Base-by-base conservation (phyloP, 1,284 basidiomycete species). In the Tausonia pullulans region DNA sequence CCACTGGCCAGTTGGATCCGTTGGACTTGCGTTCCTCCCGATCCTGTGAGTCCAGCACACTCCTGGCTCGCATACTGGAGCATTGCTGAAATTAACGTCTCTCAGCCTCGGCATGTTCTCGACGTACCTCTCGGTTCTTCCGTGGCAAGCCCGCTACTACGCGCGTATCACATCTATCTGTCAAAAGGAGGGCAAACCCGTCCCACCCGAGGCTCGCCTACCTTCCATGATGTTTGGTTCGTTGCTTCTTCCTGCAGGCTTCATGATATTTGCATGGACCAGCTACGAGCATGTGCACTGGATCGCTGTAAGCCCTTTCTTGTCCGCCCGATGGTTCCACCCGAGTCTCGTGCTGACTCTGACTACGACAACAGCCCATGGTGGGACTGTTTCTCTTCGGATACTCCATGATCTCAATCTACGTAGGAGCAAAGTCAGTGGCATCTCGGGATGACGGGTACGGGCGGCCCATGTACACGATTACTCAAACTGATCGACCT, bases 261-360 rank as follows among this genome's bases (percentile, higher is more conserved):
- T 72, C 11, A 70, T 74, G 64, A 69, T 70, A 50, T 70, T 72
- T 44, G 67, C 70, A 2, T 70, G 68, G 65, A 68, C 68, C 16
- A 62, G 63, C 8, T 64, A 64, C 56, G n/a, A 39, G 10, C 61
- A 63, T 9, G 61, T 63, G 16, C 61, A 63, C 43, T 63, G 61
- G 61, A 63, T 63, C 40, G 61, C 40, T 27, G 27, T 27, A 54
- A 40, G 27, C 8, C 27, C 52, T 54, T 54, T 54, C 27, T 27
- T 27, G 27, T 27, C 27, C 27, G 27, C 27, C 27, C 27, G 27
- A 1, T 27, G 27, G 27, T 27, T 27, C 27, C 27, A 27, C 27
- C 27, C 27, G 27, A 27, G 27, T 27, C 27, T 27, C 27, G 27
- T 27, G 27, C 27, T 27, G 27, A 27, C 27, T 27, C 27, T 27